Evolutionary conservation across 495 filamentous ascomycete species (phyloP), one percentile per base, ranked within the genome.

Genomic region (Daldinia caldariorum): DNA sequence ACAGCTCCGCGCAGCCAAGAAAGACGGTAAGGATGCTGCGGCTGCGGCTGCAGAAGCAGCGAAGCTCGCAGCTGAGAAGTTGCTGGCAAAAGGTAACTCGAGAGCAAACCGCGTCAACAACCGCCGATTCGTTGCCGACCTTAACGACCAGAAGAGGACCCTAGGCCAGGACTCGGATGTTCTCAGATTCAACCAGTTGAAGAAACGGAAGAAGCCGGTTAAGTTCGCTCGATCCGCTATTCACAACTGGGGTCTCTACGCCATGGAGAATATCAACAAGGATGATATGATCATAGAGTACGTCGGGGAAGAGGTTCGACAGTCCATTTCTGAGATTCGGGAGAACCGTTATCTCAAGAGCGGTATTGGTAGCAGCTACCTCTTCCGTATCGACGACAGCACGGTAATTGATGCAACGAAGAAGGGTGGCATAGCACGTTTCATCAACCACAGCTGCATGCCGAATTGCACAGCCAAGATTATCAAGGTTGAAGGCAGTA

Each of bases 231-330:
- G 95, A 6, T 98, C 96, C 26, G 96, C 95, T 51, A 99, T 99
- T 72, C 95, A 99, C 79, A 97, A 97, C 75, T 99, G 95, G 95
- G 95, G 95, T 32, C 81, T 99, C 41, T 99, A 98, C 74, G 94
- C 95, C 6, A 94, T 97, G 84, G 94, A 98, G 79, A 94, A 97
- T 72, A 99, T 99, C 64, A 85, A 92, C 32, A 93, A 93, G 70
- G 97, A 97, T 77, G 95, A 99, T 78, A 97, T 99, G 94, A 99
- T 99, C 75, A 99, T 99, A 76, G 95, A 99, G 81, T 99, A 99
- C 77, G 95, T 99, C 16, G 95, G 95, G 60, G 96, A 99, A 79
- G 96, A 95, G 75, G 93, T 99, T 12, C 89, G 95, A 54, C 95
- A 98, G 79, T 92, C 94, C 76, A 94, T 99, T 66, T 94, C 95